A percentile compares a stretch with the other conserved stretches of the same genome.
These are phyloP conservation scores for Euryodendron excelsum DNA, from an alignment of 148 eudicot species.

Conservation along the genomic window DNA sequence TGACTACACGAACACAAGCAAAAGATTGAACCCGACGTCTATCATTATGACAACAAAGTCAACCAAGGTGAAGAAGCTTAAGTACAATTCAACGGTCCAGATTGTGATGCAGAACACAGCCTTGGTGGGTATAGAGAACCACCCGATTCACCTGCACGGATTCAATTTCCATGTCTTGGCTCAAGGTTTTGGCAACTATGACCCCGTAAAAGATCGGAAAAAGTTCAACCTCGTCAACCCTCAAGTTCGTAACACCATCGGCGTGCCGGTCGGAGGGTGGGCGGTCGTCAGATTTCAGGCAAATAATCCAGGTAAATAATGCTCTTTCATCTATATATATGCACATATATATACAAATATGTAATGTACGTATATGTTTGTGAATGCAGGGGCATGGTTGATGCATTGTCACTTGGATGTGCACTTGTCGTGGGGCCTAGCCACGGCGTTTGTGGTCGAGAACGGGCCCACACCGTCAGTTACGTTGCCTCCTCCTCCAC, in stretches of 20 bases:
- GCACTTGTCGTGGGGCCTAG: slow-evolving; percentile 45
- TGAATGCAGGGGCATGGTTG: slow-evolving; percentile 32
- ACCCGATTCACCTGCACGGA: slow-evolving; percentile 81
- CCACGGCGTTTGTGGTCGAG: slow-evolving; percentile 35
- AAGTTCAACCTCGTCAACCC: slow-evolving; percentile 63
- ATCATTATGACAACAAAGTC: slow-evolving; percentile 38
- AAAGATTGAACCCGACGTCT: slow-evolving; percentile 25
- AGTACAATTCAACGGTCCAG: slow-evolving; percentile 57
- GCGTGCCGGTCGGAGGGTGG: slow-evolving; percentile 72
- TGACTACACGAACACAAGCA: slow-evolving; percentile 47
- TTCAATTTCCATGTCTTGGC: slow-evolving; percentile 68
- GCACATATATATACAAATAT: background rate
- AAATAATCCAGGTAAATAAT: slow-evolving; percentile 55
- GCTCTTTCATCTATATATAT: background rate
- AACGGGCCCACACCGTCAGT: slow-evolving; percentile 34
- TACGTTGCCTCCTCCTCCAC: slow-evolving; percentile 37
- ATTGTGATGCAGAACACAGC: slow-evolving; percentile 64
- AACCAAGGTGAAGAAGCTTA: slow-evolving; percentile 50
- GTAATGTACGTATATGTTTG: no score
- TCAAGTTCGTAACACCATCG: slow-evolving; percentile 63
- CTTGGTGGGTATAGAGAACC: slow-evolving; percentile 47
- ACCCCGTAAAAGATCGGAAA: slow-evolving; percentile 27
- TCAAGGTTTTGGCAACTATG: slow-evolving; percentile 66
- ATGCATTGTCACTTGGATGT: slow-evolving; percentile 51
- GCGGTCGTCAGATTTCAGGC: slow-evolving; percentile 54